Percentiles rank a stretch among this genome's conserved stretches.
These are phyloP conservation scores for Cucumis melo DNA, from an alignment of 306 rosid species.

Conservation along the genomic window DNA sequence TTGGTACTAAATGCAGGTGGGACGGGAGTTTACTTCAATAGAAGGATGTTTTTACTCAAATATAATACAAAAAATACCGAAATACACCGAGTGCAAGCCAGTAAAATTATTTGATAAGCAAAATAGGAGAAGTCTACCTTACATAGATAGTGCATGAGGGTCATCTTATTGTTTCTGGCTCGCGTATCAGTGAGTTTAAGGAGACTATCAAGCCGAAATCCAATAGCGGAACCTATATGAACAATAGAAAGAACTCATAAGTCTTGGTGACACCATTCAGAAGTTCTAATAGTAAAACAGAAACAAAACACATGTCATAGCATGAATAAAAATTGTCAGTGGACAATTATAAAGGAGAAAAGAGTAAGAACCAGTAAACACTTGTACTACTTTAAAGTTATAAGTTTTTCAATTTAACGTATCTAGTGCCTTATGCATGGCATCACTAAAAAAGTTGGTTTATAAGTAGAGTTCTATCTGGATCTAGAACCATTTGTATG, in stretches of 20 bases:
- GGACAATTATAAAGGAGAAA: not conserved
- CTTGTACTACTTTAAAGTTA: not conserved
- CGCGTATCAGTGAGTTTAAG: slow-evolving; percentile 92
- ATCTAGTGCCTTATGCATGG: not conserved
- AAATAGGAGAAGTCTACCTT: slow-evolving; percentile 47
- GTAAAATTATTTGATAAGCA: not conserved
- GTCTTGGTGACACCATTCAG: not conserved
- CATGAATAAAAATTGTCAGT: not conserved
- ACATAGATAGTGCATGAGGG: slow-evolving; percentile 99
- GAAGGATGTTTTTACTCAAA: not conserved
- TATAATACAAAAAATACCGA: not conserved
- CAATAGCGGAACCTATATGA: slow-evolving; percentile 80
- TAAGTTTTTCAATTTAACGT: not conserved
- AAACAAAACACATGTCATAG: not conserved
- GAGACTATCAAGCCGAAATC: slow-evolving; percentile 95
- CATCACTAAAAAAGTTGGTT: not conserved
- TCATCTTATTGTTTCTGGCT: slow-evolving; percentile 82
- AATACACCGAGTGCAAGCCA: not conserved
- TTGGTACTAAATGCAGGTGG: not conserved
- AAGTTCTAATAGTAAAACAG: not conserved
- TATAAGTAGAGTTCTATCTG: too few species aligned
- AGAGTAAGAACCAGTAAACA: not conserved
- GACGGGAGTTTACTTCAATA: not conserved
- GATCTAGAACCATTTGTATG: too few species aligned
- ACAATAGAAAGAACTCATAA: not conserved